Evolutionary conservation across 2,329 filamentous ascomycete species (phyloP), one percentile per base, ranked within the genome.

Genomic region (Balansia obtecta): DNA sequence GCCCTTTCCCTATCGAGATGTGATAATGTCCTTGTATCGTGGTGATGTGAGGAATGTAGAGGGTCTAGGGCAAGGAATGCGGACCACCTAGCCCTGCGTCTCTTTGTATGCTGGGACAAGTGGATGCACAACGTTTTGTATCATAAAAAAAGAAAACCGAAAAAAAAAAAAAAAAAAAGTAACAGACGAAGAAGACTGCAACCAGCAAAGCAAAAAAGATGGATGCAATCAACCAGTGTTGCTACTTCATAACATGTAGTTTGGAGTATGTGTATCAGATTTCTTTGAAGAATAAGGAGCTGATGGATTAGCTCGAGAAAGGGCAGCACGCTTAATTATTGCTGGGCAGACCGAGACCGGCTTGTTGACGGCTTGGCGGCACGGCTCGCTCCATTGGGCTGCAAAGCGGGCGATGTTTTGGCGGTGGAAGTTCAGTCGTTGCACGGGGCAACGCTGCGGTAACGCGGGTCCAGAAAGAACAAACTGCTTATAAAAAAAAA

Each of bases 21-120:
- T 12, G 12, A 46, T 33, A 33, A 16, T n/a, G 18, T n/a, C 43
- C 30, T 47, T 52, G 44, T 52, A 15, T 51, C 38, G 52, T 50
- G 52, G 48, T 50, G 51, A 53, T 55, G 50, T 60, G 50, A 56
- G 60, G 63, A 64, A 64, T 64, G 64, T 43, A 56, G 52, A 44
- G 48, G 54, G 53, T 53, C 49, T 22, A 45, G 51, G 51, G 46
- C 41, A 53, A 57, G 61, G 59, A 65, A 62, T 64, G 65, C 63
- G 62, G 65, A 58, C 59, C 52, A 60, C 60, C 38, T 22, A 57
- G 61, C 63, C 62, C 64, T 57, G 53, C 57, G 59, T 59, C 60
- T 58, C 57, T 37, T 57, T 44, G n/a, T 46, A 16, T 30, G 45
- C 37, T 3, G 27, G n/a, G n/a, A 42, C 27, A 20, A 39, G 4